A percentile compares a stretch with the other conserved stretches of the same genome.
phyloP scores from a whole-genome alignment of 805 yeast genomes.

The Saccharomyces mikatae region DNA sequence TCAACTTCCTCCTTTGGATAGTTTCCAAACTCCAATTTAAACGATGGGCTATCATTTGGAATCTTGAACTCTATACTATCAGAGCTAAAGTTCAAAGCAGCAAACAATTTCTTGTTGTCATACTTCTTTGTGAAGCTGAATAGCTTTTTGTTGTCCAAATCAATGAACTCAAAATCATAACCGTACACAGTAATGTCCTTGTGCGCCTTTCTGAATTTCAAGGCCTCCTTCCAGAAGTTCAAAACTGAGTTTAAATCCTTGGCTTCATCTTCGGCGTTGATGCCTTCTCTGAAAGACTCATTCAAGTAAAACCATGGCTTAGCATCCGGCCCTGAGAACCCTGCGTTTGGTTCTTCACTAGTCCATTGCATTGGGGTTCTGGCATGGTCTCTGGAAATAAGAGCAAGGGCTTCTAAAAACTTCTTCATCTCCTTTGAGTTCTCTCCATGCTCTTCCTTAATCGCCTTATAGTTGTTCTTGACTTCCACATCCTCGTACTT shows the following conservation, averaged over 20 bases:
- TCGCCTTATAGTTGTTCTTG: slow-evolving; percentile 35
- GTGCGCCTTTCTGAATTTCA: slow-evolving; percentile 37
- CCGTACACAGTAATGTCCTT: slow-evolving; percentile 42
- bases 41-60: slow-evolving; percentile 19
- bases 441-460: slow-evolving; percentile 20
- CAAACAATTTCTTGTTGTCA: slow-evolving; percentile 30
- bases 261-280: slow-evolving; percentile 42
- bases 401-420: slow-evolving; percentile 31
- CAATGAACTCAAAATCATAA: slow-evolving; percentile 34
- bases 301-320: slow-evolving; percentile 49
- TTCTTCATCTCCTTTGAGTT: slow-evolving; percentile 23
- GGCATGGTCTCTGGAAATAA: slow-evolving; percentile 44
- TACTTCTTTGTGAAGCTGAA: slow-evolving; percentile 37
- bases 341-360: slow-evolving; percentile 35
- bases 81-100: slow-evolving; percentile 38
- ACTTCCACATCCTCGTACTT: slow-evolving; percentile 47
- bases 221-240: slow-evolving; percentile 38
- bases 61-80: slow-evolving; percentile 28
- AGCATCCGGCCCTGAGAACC: slow-evolving; percentile 36
- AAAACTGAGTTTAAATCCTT: slow-evolving; percentile 40
- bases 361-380: slow-evolving; percentile 53
- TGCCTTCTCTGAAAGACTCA: slow-evolving; percentile 38
- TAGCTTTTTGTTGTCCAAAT: slow-evolving; percentile 34
- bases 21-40: slow-evolving; percentile 24
- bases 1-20: slow-evolving; percentile 26